Evolutionary conservation across 441 rosid species (phyloP), one percentile per base, ranked within the genome.

Genomic region (Viola pubescens): DNA sequence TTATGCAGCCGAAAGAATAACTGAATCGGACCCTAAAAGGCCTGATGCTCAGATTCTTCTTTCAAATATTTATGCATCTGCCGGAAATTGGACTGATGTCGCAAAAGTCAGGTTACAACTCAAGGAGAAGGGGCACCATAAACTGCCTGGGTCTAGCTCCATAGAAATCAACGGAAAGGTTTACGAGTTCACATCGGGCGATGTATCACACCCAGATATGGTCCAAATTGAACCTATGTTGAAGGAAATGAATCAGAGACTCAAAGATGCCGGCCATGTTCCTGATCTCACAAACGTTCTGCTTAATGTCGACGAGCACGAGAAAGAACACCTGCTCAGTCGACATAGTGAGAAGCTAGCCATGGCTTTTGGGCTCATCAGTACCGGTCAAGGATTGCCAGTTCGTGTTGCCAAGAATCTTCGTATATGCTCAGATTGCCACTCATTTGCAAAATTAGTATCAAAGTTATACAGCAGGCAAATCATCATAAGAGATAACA

Each of bases 141-240:
- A 89, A 61, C 84, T 78, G 64, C 95, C 90, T 41, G 91, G 97
- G 16, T 83, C 75, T 39, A 87, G 95, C 75, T 89, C 91, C 81
- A 79, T 77, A 58, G 84, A 83, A 41, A 76, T 89, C 64, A 74
- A 68, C 41, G 76, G 76, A 34, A 16, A 54, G 41, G 70, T 77
- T 16, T 81, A 83, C 59, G 79, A 84, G 56, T 89, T 89, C 68
- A 81, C 79, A 48, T 75, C 85, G 0, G 88, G 78, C 26, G 85
- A 78, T 41, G 68, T 48, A 69, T 70, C 54, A 45, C 92, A 83
- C 68, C 81, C 92, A 5, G 88, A 89, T 55, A 74, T 73, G 65
- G 50, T 10, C 52, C 65, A 64, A 62, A 82, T 81, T 46, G 58
- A 71, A 54, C 73, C 66, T 57, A 85, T 82, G 72, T 75, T 89